Evolutionary conservation across 1,284 basidiomycete genomes (phyloP).

Genomic region (Moesziomyces sp.): DNA sequence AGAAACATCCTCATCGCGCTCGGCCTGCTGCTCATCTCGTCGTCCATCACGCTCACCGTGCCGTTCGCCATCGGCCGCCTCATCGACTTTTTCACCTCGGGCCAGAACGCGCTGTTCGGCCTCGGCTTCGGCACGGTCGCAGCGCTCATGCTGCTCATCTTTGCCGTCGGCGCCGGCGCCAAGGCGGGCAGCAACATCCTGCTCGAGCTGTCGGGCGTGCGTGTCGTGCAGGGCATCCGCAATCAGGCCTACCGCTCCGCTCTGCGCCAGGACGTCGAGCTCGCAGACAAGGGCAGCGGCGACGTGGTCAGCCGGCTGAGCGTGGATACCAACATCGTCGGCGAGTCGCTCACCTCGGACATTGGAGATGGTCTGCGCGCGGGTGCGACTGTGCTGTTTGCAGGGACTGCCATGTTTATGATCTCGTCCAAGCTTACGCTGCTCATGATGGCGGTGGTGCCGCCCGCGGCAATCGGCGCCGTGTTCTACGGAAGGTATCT

Average conservation of each 20-base stretch:
- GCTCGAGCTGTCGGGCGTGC: constrained; percentile 82
- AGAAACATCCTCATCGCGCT: constrained; percentile 57
- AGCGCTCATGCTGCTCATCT: constrained; percentile 78
- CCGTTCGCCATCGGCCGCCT: constrained; percentile 66
- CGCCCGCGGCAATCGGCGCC: constrained; percentile 92
- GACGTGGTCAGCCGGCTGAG: constrained; percentile 92
- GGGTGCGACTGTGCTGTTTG: constrained; percentile 55
- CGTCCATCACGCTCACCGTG: constrained; percentile 77
- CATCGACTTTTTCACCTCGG: constrained; percentile 66
- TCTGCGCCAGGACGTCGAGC: constrained; percentile 81
- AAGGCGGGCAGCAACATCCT: constrained; percentile 91
- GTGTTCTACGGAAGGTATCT: constrained; percentile 96
- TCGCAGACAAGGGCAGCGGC: constrained; percentile 88
- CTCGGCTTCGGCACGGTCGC: constrained; percentile 85
- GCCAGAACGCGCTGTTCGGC: constrained; percentile 57
- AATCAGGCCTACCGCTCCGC: constrained; percentile 84
- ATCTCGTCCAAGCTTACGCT: constrained; percentile 89
- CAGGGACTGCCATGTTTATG: constrained; percentile 95
- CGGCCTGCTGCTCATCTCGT: constrained; percentile 67
- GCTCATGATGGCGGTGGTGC: constrained; percentile 92
- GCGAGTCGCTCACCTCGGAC: constrained; percentile 78
- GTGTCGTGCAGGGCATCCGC: constrained; percentile 89
- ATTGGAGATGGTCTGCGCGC: constrained; percentile 61
- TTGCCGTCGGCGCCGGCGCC: constrained; percentile 85
- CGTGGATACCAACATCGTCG: constrained; percentile 91